phyloP scores from a whole-genome alignment of 257 asterid species.

The Gentiana dahurica region DNA sequence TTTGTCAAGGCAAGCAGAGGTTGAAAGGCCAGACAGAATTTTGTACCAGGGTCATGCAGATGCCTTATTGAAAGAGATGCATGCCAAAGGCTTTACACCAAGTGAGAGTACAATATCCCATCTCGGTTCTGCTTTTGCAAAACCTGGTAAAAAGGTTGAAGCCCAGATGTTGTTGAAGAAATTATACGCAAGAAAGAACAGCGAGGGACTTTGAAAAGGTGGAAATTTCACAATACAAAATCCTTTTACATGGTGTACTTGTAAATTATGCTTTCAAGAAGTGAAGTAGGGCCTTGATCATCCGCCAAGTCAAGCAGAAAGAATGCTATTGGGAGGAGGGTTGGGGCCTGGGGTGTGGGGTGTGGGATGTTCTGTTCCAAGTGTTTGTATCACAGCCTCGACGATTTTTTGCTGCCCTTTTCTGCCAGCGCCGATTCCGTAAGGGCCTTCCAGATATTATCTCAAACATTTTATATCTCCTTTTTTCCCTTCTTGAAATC shows the following conservation, averaged over 20 bases:
- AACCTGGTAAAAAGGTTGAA: conserved; percentile 63
- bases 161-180: conserved; percentile 53
- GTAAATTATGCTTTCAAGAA: too few relatives aligned
- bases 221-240: too few relatives aligned
- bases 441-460: conserved; percentile 62
- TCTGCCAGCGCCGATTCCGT: conserved; percentile 72
- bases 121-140: conserved; percentile 55
- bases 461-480: background rate
- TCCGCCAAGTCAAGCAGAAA: background rate
- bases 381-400: conserved; percentile 45
- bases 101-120: conserved; percentile 45
- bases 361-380: conserved; percentile 41
- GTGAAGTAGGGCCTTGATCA: background rate
- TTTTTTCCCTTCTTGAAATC: background rate
- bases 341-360: too few relatives aligned
- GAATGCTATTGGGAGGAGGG: background rate
- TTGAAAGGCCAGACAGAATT: conserved; percentile 35
- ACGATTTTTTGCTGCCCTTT: conserved; percentile 30
- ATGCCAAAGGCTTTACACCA: conserved; percentile 54
- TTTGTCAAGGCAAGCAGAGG: conserved; percentile 28
- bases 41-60: conserved; percentile 53
- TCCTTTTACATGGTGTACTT: too few relatives aligned
- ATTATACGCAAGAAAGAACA: conserved; percentile 39
- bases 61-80: conserved; percentile 64
- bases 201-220: conserved; percentile 1